Conservation (phyloP, 257 asterid genomes). For the Henckelia pumila region DNA sequence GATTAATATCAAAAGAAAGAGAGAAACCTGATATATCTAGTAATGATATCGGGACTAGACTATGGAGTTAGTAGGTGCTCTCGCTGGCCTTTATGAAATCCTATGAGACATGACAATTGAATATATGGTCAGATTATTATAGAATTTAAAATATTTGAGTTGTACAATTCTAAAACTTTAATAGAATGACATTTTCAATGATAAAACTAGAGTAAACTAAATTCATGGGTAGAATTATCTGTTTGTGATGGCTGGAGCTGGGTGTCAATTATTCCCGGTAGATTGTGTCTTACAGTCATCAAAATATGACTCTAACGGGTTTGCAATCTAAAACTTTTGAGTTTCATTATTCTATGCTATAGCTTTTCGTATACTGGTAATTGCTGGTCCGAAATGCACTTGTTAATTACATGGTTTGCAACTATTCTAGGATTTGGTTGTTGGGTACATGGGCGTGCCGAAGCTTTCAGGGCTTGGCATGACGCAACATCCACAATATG, state of each 20-base stretch:
- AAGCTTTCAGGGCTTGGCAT: slow-evolving; percentile 81
- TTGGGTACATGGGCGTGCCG: slow-evolving; percentile 99
- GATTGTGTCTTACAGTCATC: too few species aligned
- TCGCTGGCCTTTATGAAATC: too few species aligned
- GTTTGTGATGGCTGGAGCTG: too few species aligned
- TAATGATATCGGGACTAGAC: too few species aligned
- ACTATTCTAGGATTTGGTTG: slow-evolving; percentile 84
- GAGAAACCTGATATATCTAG: too few species aligned
- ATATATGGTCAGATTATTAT: too few species aligned
- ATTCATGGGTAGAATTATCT: background rate
- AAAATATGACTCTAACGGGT: too few species aligned
- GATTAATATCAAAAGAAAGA: background rate
- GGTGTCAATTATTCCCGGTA: background rate
- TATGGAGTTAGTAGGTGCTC: too few species aligned
- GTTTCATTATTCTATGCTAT: background rate
- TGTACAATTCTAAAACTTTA: too few species aligned
- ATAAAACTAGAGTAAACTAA: background rate
- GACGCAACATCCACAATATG: slow-evolving; percentile 93
- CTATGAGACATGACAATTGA: too few species aligned
- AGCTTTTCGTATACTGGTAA: background rate
- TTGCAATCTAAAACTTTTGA: too few species aligned
- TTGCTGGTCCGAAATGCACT: background rate
- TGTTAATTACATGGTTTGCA: slow-evolving; percentile 22
- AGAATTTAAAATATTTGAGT: too few species aligned
- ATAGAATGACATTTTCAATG: background rate